Evolutionary conservation across 192 early-diverging fungal species (phyloP).

Genomic region (Gamsiella multidivaricata): DNA sequence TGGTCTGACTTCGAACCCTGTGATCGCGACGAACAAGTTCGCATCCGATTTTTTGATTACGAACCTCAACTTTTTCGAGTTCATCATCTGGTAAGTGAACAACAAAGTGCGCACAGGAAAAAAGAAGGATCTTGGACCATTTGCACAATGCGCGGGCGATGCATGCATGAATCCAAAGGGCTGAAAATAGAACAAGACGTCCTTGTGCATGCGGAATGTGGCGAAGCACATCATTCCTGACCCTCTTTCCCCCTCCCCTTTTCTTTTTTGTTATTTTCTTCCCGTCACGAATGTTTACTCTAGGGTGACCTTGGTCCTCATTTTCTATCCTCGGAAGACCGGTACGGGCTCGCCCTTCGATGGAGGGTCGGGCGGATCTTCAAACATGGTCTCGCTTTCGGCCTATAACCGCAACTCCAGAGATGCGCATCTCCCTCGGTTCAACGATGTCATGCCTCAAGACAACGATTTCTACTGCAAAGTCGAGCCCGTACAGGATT

Average conservation of each 20-base stretch:
- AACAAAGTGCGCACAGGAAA: no score
- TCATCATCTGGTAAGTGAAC: conserved; percentile 53
- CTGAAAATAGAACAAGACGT: conserved; percentile 3
- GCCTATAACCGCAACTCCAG: neutral
- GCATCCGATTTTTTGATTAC: conserved; percentile 50
- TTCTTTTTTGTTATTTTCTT: neutral
- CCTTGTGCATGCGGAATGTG: neutral
- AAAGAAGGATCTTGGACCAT: no score
- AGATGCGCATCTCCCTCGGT: neutral
- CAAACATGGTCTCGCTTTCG: neutral
- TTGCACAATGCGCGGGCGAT: no score
- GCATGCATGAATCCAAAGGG: neutral
- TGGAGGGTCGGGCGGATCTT: neutral
- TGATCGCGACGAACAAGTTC: conserved; percentile 36
- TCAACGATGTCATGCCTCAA: conserved; percentile 17
- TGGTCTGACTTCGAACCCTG: conserved; percentile 17
- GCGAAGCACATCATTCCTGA: neutral
- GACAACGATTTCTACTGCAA: conserved; percentile 18
- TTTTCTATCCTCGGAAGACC: conserved; percentile 48
- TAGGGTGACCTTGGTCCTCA: conserved; percentile 43
- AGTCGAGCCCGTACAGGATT: neutral
- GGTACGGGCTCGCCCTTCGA: conserved; percentile 18
- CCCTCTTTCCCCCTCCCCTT: neutral
- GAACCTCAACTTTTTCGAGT: conserved; percentile 50
- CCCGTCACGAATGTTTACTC: no score